A percentile compares a stretch with the other conserved stretches of the same genome.
phyloP scores from a whole-genome alignment of 2,329 filamentous ascomycete species.

The Lachnellula arida region DNA sequence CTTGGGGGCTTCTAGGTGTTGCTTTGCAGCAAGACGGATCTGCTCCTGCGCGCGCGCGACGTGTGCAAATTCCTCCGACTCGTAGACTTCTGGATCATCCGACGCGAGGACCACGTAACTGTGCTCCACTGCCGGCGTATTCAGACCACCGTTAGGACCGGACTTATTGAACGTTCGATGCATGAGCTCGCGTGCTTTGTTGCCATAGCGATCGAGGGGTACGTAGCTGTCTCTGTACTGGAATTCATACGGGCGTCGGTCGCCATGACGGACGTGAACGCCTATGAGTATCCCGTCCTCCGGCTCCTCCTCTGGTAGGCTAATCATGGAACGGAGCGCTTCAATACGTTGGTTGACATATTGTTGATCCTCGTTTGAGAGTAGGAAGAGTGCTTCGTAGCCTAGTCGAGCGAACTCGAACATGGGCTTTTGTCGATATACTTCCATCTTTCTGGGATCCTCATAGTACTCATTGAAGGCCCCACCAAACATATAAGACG shows the following conservation, averaged over 20 bases:
- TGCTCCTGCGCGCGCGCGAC: conserved; percentile 65
- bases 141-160: conserved; percentile 32
- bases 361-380: conserved; percentile 58
- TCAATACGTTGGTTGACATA: conserved; percentile 59
- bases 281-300: conserved; percentile 56
- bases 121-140: conserved; percentile 35
- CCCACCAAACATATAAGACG: conserved; percentile 58
- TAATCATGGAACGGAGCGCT: conserved; percentile 48
- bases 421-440: conserved; percentile 53
- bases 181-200: conserved; percentile 53
- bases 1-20: conserved; percentile 37
- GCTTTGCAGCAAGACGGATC: conserved; percentile 69
- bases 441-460: conserved; percentile 43
- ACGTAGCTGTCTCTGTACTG: conserved; percentile 76
- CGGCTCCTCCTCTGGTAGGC: conserved; percentile 37
- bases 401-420: conserved; percentile 65
- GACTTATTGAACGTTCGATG: conserved; percentile 42
- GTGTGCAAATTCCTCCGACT: conserved; percentile 55
- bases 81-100: conserved; percentile 74
- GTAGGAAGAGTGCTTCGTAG: conserved; percentile 69
- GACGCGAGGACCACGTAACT: conserved; percentile 64
- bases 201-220: conserved; percentile 63
- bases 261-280: conserved; percentile 75
- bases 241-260: conserved; percentile 70
- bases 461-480: conserved; percentile 50